phyloP scores from a whole-genome alignment of 2,329 filamentous ascomycete species.

The Rosellinia necatrix region DNA sequence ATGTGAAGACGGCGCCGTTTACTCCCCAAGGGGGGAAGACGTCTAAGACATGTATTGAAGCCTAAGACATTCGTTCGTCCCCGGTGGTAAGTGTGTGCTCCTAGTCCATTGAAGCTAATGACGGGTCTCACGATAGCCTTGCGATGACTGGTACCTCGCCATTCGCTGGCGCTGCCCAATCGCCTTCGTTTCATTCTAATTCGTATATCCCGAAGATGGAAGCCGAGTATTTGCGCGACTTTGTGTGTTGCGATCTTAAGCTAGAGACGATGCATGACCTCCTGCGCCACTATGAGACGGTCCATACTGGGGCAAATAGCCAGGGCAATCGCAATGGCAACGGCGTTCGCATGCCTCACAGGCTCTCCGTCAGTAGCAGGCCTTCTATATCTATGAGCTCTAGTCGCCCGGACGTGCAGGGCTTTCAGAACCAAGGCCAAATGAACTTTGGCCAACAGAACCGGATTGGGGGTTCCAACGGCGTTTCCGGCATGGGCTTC shows the following conservation, averaged over 20 bases:
- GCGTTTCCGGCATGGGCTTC: constrained; percentile 33
- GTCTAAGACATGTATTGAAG: constrained; percentile 21
- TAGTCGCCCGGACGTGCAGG: constrained; percentile 37
- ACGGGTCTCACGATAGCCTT: constrained; percentile 63
- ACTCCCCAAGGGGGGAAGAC: background rate
- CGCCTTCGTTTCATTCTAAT: constrained; percentile 94
- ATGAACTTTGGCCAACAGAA: constrained; percentile 40
- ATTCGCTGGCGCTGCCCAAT: constrained; percentile 75
- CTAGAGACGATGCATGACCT: constrained; percentile 92
- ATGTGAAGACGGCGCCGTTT: background rate
- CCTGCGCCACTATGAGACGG: constrained; percentile 94
- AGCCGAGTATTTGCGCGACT: constrained; percentile 97
- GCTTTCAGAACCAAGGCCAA: constrained; percentile 35
- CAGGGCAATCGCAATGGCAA: constrained; percentile 38
- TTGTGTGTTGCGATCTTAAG: constrained; percentile 89
- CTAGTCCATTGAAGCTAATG: constrained; percentile 31
- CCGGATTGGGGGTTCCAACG: constrained; percentile 29
- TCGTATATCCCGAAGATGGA: constrained; percentile 96
- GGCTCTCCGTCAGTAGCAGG: constrained; percentile 39
- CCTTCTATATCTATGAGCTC: constrained; percentile 35
- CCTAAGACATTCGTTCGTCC: constrained; percentile 30
- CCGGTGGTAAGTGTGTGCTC: constrained; percentile 28
- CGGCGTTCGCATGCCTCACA: constrained; percentile 37
- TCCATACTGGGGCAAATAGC: constrained; percentile 74
- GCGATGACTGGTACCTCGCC: constrained; percentile 97